Conservation (phyloP, 1,284 basidiomycete species). For the Tilletiopsis washingtonensis region DNA sequence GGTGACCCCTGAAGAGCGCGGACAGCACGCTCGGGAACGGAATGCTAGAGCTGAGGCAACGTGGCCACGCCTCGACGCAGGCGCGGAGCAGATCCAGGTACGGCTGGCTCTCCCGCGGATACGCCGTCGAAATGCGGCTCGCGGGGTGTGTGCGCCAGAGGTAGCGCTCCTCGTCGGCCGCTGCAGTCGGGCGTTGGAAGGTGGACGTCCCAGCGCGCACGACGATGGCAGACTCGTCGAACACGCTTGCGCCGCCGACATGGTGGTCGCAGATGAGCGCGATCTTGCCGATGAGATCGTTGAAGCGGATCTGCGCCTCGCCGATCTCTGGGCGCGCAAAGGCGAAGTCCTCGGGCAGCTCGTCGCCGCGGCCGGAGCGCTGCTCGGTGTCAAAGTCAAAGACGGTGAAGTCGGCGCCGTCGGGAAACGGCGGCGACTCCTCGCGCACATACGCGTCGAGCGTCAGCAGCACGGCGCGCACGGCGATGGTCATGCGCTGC, state of each 20-base stretch:
- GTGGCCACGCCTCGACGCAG: slow-evolving; percentile 77
- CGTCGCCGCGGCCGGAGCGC: slow-evolving; percentile 19
- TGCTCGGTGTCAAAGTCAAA: slow-evolving; percentile 44
- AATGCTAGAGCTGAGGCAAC: slow-evolving; percentile 56
- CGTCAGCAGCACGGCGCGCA: slow-evolving; percentile 70
- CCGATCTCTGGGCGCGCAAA: slow-evolving; percentile 60
- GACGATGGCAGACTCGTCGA: slow-evolving; percentile 57
- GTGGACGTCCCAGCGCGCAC: background rate
- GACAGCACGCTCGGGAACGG: slow-evolving; percentile 62
- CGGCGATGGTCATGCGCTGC: slow-evolving; percentile 60
- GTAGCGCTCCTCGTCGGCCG: slow-evolving; percentile 47
- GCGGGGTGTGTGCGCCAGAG: slow-evolving; percentile 56
- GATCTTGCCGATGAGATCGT: slow-evolving; percentile 59
- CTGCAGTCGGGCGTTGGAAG: background rate
- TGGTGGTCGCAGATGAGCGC: slow-evolving; percentile 61
- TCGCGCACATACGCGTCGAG: slow-evolving; percentile 63
- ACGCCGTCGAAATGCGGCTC: slow-evolving; percentile 60
- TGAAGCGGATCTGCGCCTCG: slow-evolving; percentile 65
- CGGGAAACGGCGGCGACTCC: slow-evolving; percentile 64
- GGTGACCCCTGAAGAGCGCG: slow-evolving; percentile 69
- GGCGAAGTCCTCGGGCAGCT: slow-evolving; percentile 26
- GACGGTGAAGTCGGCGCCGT: slow-evolving; percentile 59
- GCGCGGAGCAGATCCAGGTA: slow-evolving; percentile 68
- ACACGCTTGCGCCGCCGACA: slow-evolving; percentile 69
- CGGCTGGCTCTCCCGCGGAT: slow-evolving; percentile 55